Percentiles rank a stretch among this genome's conserved stretches.
phyloP scores from a whole-genome alignment of 2,329 filamentous ascomycete species.

The Didymellaceae sp. region DNA sequence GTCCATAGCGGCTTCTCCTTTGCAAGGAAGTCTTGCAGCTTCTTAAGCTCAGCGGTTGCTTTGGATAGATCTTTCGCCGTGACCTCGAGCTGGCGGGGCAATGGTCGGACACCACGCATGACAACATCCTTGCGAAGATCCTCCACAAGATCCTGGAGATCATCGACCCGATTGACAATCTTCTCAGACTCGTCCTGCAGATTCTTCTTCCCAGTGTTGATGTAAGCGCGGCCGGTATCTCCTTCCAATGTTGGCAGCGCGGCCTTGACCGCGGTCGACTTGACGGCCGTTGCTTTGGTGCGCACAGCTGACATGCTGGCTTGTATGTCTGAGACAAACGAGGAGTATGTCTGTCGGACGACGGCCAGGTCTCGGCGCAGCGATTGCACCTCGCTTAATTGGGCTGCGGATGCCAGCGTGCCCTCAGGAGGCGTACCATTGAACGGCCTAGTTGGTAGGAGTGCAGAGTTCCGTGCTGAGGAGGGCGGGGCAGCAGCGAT shows the following conservation, averaged over 20 bases:
- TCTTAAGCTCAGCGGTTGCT: conserved; percentile 86
- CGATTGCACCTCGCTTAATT: conserved; percentile 79
- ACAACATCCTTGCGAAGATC: conserved; percentile 98
- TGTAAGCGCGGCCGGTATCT: conserved; percentile 82
- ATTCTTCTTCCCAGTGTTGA: conserved; percentile 84
- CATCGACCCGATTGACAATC: conserved; percentile 90
- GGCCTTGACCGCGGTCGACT: conserved; percentile 74
- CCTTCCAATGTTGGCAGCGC: conserved; percentile 74
- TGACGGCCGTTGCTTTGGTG: conserved; percentile 80
- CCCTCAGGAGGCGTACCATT: conserved; percentile 30
- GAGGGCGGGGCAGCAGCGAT: conserved; percentile 58
- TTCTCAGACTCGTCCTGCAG: conserved; percentile 87
- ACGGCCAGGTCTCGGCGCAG: conserved; percentile 89
- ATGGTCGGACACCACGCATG: conserved; percentile 84
- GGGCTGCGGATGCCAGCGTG: conserved; percentile 58
- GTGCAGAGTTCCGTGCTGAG: conserved; percentile 45
- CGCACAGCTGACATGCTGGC: conserved; percentile 85
- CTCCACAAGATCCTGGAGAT: conserved; percentile 95
- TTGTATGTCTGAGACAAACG: conserved; percentile 86
- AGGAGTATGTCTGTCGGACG: conserved; percentile 89
- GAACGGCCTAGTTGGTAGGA: conserved; percentile 40
- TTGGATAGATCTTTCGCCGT: conserved; percentile 87
- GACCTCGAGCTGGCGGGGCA: conserved; percentile 85
- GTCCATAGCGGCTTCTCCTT: conserved; percentile 96
- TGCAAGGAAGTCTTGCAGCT: conserved; percentile 90